These are phyloP conservation scores for Besnoitia besnoiti DNA, from an alignment of 169 alveolate genomes.

Conservation along the genomic window DNA sequence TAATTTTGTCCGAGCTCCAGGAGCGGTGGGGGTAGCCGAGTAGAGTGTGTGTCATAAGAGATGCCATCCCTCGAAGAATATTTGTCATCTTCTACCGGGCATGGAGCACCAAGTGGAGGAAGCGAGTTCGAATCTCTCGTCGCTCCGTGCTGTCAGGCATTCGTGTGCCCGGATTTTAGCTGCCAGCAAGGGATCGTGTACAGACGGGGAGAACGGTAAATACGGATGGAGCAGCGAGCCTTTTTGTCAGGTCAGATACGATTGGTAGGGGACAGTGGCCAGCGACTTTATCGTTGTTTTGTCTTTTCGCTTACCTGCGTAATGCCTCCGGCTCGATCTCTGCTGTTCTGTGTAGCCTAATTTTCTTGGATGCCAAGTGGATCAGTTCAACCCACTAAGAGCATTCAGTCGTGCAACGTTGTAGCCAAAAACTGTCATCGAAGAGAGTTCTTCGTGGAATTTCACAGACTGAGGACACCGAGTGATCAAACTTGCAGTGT, in stretches of 20 bases:
- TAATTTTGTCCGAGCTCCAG: not conserved
- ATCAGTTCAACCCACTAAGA: not conserved
- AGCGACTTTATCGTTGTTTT: not conserved
- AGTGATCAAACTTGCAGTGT: too few relatives aligned
- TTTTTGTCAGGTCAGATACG: not conserved
- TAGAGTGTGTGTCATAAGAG: too few relatives aligned
- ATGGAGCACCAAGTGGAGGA: not conserved
- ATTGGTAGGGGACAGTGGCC: not conserved
- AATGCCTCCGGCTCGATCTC: not conserved
- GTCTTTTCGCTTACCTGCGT: not conserved
- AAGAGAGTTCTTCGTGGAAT: too few relatives aligned
- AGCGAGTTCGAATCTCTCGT: not conserved
- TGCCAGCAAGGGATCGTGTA: not conserved
- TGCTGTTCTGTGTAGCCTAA: not conserved
- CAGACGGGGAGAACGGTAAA: not conserved
- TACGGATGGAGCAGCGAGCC: not conserved
- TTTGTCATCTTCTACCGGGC: too few relatives aligned
- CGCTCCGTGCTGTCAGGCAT: not conserved
- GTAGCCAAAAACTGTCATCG: too few relatives aligned
- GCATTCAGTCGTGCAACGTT: too few relatives aligned
- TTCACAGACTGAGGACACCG: too few relatives aligned
- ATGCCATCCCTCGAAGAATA: too few relatives aligned
- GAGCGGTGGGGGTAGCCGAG: not conserved
- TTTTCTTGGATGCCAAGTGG: not conserved
- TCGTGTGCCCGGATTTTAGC: not conserved